phyloP scores from a whole-genome alignment of 1,139 yeast genomes.

The Geotrichum europaeum region DNA sequence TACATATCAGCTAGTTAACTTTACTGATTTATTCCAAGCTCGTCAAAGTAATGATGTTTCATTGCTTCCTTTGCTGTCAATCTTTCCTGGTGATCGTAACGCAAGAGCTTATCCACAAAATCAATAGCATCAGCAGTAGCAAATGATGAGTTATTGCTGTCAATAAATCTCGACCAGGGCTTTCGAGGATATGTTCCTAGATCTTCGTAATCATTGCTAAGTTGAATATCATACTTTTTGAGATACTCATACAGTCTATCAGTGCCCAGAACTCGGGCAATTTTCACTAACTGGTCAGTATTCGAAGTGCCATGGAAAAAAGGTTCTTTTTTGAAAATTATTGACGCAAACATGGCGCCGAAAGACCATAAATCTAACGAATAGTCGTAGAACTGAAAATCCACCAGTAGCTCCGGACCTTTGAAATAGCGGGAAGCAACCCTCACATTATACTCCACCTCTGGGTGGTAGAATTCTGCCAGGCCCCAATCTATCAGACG shows the following conservation, averaged over 20 bases:
- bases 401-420: slow-evolving; percentile 89
- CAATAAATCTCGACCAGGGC: slow-evolving; percentile 78
- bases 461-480: slow-evolving; percentile 90
- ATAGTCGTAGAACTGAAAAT: slow-evolving; percentile 82
- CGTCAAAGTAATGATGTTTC: slow-evolving; percentile 63
- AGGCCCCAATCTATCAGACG: slow-evolving; percentile 94
- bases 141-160: slow-evolving; percentile 60
- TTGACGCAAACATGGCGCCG: slow-evolving; percentile 95
- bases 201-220: slow-evolving; percentile 78
- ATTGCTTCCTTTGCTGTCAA: slow-evolving; percentile 89
- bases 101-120: slow-evolving; percentile 66
- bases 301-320: slow-evolving; percentile 93
- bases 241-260: slow-evolving; percentile 67
- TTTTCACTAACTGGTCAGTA: slow-evolving; percentile 88
- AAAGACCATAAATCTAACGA: slow-evolving; percentile 90
- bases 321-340: slow-evolving; percentile 92
- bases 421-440: slow-evolving; percentile 93
- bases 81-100: slow-evolving; percentile 85
- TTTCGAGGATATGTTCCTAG: slow-evolving; percentile 64
- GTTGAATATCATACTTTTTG: slow-evolving; percentile 60
- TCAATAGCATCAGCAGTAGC: slow-evolving; percentile 66
- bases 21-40: background rate
- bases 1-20: background rate
- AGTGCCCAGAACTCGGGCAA: slow-evolving; percentile 84
- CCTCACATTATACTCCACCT: slow-evolving; percentile 86